A percentile compares a stretch with the other conserved stretches of the same genome.
These are phyloP conservation scores for Malassezia restricta DNA, from an alignment of 1,284 basidiomycete genomes.

Conservation along the genomic window DNA sequence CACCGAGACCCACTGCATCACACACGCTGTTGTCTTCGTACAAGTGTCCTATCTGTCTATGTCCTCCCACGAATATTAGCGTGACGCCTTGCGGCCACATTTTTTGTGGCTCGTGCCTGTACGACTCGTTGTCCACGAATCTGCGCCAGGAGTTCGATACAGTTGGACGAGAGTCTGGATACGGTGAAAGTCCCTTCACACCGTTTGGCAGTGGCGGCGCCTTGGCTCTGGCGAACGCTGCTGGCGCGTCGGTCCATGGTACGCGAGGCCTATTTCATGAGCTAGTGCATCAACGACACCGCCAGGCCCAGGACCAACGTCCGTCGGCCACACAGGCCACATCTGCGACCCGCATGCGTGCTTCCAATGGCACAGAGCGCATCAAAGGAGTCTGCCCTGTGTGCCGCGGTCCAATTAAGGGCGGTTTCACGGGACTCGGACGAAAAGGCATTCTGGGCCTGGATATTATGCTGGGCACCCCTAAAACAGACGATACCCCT, in stretches of 20 bases:
- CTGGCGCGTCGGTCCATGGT: neutral
- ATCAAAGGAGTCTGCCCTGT: conserved; percentile 34
- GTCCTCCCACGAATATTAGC: conserved; percentile 22
- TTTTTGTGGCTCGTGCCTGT: conserved; percentile 37
- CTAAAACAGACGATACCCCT: conserved; percentile 7
- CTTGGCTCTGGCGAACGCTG: conserved; percentile 12
- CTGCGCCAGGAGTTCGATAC: neutral
- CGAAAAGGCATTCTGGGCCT: conserved; percentile 23
- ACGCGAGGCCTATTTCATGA: conserved; percentile 10
- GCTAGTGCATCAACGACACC: conserved; percentile 4
- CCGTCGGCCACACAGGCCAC: neutral
- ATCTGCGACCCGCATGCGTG: conserved; percentile 7
- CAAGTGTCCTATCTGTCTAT: conserved; percentile 38
- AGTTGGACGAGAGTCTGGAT: conserved; percentile 10
- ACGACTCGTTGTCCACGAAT: conserved; percentile 25
- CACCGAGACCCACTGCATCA: neutral
- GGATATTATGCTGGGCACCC: conserved; percentile 26
- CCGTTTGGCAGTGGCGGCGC: conserved; percentile 16
- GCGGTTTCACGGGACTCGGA: conserved; percentile 26
- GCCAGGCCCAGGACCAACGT: neutral
- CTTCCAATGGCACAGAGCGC: conserved; percentile 18
- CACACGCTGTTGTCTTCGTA: conserved; percentile 26
- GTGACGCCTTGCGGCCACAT: conserved; percentile 38
- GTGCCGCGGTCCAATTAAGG: conserved; percentile 28
- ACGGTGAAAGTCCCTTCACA: conserved; percentile 12